phyloP scores from a whole-genome alignment of 2,329 filamentous ascomycete genomes.

The Pyricularia sp. region DNA sequence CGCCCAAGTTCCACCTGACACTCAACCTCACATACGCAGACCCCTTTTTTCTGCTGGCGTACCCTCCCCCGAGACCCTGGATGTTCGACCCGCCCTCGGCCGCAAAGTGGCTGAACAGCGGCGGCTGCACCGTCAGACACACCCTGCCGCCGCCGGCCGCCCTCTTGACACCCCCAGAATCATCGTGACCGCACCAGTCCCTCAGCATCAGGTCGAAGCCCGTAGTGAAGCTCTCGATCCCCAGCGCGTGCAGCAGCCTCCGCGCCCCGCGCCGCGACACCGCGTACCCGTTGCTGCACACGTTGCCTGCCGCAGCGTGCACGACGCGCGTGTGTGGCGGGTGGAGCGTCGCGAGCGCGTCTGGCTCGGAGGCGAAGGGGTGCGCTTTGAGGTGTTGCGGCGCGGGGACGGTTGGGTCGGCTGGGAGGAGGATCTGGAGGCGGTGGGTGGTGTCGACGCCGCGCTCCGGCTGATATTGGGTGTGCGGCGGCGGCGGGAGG shows the following conservation, averaged over 20 bases:
- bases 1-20: slow-evolving; percentile 17
- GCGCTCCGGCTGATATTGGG: not conserved
- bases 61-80: slow-evolving; percentile 17
- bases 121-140: slow-evolving; percentile 20
- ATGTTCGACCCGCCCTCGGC: slow-evolving; percentile 18
- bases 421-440: slow-evolving; percentile 9
- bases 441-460: not conserved
- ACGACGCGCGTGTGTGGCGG: slow-evolving; percentile 33
- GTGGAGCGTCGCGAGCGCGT: slow-evolving; percentile 17
- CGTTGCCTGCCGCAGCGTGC: slow-evolving; percentile 30
- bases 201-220: slow-evolving; percentile 35
- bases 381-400: slow-evolving; percentile 23
- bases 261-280: slow-evolving; percentile 33
- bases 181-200: slow-evolving; percentile 28
- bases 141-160: slow-evolving; percentile 2
- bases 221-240: slow-evolving; percentile 26
- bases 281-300: slow-evolving; percentile 29
- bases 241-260: slow-evolving; percentile 31
- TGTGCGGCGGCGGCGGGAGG: slow-evolving; percentile 14
- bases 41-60: slow-evolving; percentile 12
- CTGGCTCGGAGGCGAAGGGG: slow-evolving; percentile 23
- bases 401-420: slow-evolving; percentile 26
- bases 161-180: not conserved
- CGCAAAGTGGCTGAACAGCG: slow-evolving; percentile 19
- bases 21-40: slow-evolving; percentile 19